phyloP scores from a whole-genome alignment of 306 rosid species.

The Acacia acuminata region DNA sequence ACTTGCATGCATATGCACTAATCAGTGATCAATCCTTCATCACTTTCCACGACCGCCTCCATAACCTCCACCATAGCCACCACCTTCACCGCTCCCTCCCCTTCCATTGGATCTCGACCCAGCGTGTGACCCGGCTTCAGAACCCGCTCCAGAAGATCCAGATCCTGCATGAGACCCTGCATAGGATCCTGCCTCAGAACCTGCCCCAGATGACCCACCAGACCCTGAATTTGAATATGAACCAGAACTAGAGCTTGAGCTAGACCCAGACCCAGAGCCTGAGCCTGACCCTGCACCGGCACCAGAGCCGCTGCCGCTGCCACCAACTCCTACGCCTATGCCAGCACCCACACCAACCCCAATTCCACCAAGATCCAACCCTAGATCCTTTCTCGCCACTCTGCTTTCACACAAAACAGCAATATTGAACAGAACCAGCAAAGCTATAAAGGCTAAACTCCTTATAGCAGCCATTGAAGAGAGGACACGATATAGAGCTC shows the following conservation, averaged over 20 bases:
- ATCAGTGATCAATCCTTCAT: background rate
- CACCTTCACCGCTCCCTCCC: background rate
- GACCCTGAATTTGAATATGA: slow-evolving; percentile 47
- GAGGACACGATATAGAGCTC: background rate
- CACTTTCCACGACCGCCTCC: slow-evolving; percentile 4
- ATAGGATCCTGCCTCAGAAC: slow-evolving; percentile 42
- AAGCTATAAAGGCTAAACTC: slow-evolving; percentile 38
- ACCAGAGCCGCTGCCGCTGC: slow-evolving; percentile 60
- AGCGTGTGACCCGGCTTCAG: slow-evolving; percentile 42
- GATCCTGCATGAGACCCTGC: slow-evolving; percentile 41
- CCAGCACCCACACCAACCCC: slow-evolving; percentile 64
- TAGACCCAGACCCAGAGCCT: slow-evolving; percentile 27
- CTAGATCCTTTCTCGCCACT: slow-evolving; percentile 63
- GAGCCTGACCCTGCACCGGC: slow-evolving; percentile 48
- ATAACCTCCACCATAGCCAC: slow-evolving; percentile 6
- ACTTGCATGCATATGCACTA: background rate
- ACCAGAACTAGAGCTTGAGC: slow-evolving; percentile 49
- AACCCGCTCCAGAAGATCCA: slow-evolving; percentile 41
- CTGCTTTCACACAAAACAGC: slow-evolving; percentile 43
- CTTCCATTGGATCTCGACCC: slow-evolving; percentile 26
- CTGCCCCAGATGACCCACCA: slow-evolving; percentile 24
- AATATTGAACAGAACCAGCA: slow-evolving; percentile 40
- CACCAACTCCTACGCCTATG: slow-evolving; percentile 54
- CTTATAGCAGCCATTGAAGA: slow-evolving; percentile 25
- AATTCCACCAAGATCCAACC: slow-evolving; percentile 62